Percentiles rank a stretch among this genome's conserved stretches.
These are phyloP conservation scores for Fusarium sp. DNA, from an alignment of 2,329 filamentous ascomycete species.

Conservation along the genomic window DNA sequence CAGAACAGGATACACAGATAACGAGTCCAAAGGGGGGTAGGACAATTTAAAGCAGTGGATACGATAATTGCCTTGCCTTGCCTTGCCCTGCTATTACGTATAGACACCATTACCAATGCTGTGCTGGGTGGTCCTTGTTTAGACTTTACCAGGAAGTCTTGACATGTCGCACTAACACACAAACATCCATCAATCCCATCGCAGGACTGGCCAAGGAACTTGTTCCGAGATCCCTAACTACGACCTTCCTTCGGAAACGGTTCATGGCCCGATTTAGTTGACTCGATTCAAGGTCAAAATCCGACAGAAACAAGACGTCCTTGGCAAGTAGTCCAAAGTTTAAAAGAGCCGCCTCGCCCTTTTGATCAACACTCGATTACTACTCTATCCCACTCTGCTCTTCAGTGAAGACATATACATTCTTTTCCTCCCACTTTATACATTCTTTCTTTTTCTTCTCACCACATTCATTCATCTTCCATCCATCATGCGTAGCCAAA, in stretches of 20 bases:
- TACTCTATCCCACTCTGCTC: constrained; percentile 8
- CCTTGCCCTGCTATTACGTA: constrained; percentile 17
- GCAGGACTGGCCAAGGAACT: constrained; percentile 3
- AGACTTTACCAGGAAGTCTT: constrained; percentile 8
- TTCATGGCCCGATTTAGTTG: neutral
- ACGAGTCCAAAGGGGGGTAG: neutral
- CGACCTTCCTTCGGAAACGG: neutral
- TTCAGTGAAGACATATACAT: constrained; percentile 2
- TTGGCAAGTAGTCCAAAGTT: constrained; percentile 15
- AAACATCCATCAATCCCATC: constrained; percentile 10
- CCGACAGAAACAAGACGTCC: neutral
- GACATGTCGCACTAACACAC: constrained; percentile 6
- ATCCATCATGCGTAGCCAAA: constrained; percentile 40
- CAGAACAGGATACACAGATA: constrained; percentile 42
- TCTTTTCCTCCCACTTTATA: constrained; percentile 7
- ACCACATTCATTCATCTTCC: neutral
- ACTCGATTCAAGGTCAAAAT: neutral
- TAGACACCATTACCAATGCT: constrained; percentile 2
- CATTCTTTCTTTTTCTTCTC: constrained; percentile 16
- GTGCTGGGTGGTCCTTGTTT: neutral
- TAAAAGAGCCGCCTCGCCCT: constrained; percentile 38
- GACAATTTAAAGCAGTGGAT: constrained; percentile 42
- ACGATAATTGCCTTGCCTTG: constrained; percentile 19
- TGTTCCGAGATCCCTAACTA: neutral
- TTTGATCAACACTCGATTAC: neutral